Percentiles rank a stretch among this genome's conserved stretches.
Evolutionary conservation across 2,329 filamentous ascomycete species (phyloP).

Genomic region (Phyllosticta citrichinensis): DNA sequence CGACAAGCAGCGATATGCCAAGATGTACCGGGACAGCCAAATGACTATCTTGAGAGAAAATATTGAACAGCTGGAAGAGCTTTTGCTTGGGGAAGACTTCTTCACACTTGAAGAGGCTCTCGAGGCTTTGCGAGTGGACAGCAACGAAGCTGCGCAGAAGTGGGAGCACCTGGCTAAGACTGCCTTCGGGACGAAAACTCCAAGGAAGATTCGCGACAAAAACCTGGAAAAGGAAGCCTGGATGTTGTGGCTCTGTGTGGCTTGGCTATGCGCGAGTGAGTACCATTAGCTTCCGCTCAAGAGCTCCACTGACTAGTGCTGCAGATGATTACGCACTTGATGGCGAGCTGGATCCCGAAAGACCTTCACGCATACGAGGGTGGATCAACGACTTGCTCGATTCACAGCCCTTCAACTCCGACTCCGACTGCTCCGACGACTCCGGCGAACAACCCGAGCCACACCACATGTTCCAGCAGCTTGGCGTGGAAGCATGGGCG

Average conservation of each 20-base stretch:
- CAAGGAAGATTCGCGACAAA: neutral
- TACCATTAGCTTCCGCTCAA: neutral
- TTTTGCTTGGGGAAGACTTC: neutral
- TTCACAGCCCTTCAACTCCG: neutral
- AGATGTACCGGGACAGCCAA: slow-evolving; percentile 30
- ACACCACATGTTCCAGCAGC: neutral
- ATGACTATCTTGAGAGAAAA: slow-evolving; percentile 18
- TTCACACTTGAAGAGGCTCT: slow-evolving; percentile 3
- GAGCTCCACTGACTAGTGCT: neutral
- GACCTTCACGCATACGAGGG: neutral
- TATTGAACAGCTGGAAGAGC: neutral
- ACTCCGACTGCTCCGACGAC: too few species aligned
- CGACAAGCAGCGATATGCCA: slow-evolving; percentile 23
- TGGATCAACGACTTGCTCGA: neutral
- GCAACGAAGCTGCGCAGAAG: neutral
- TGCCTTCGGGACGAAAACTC: slow-evolving; percentile 2
- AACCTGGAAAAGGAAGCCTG: slow-evolving; percentile 1
- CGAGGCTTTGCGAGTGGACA: neutral
- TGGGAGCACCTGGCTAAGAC: neutral
- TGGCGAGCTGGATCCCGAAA: neutral
- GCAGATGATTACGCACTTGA: neutral
- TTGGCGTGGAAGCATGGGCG: neutral
- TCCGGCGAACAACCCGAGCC: neutral
- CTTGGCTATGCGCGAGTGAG: slow-evolving; percentile 1
- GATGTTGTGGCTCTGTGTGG: slow-evolving; percentile 5